These are phyloP conservation scores for Pelomyxa schiedti DNA, from an alignment of 78 protist species.

Conservation along the genomic window DNA sequence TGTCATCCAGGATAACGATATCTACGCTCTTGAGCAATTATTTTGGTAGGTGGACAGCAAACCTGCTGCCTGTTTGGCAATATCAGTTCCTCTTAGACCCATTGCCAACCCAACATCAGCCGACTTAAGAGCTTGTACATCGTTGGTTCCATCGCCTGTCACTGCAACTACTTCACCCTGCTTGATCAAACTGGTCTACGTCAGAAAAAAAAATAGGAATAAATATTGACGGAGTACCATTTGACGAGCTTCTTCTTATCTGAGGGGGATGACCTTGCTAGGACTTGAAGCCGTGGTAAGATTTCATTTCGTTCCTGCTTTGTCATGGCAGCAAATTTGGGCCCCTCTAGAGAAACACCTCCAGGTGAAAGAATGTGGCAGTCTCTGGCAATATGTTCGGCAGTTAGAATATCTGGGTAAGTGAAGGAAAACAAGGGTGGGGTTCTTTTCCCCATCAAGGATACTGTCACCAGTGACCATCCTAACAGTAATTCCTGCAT, in stretches of 20 bases:
- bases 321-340: slow-evolving; percentile 57
- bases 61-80: background rate
- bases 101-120: slow-evolving; percentile 97
- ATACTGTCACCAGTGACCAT: slow-evolving; percentile 97
- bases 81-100: slow-evolving; percentile 94
- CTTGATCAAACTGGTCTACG: background rate
- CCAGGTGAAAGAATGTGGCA: slow-evolving; percentile 75
- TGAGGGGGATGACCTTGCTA: slow-evolving; percentile 86
- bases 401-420: slow-evolving; percentile 68
- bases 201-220: background rate
- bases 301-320: slow-evolving; percentile 56
- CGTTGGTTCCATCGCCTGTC: slow-evolving; percentile 97
- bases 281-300: slow-evolving; percentile 65
- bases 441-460: background rate
- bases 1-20: slow-evolving; percentile 89
- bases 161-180: slow-evolving; percentile 91
- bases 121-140: slow-evolving; percentile 87
- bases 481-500: slow-evolving; percentile 89
- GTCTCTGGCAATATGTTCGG: slow-evolving; percentile 77
- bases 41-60: background rate
- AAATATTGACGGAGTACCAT: no score
- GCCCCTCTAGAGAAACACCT: slow-evolving; percentile 73
- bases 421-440: background rate
- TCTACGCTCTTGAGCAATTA: slow-evolving; percentile 68
- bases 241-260: slow-evolving; percentile 89